Evolutionary conservation across 805 yeast genomes (phyloP).

Genomic region (Naumovozyma dairenensis): DNA sequence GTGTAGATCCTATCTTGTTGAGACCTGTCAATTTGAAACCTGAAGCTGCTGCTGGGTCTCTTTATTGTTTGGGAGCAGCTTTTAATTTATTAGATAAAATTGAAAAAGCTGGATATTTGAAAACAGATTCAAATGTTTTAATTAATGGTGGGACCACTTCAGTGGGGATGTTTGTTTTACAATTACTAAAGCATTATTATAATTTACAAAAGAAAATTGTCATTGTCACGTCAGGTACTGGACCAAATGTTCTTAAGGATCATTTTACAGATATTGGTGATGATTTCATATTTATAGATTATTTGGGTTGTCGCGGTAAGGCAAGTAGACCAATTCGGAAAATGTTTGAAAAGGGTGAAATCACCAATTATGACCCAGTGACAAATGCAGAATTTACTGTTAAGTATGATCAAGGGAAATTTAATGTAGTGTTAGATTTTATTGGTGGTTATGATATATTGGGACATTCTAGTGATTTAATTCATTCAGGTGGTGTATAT

Average conservation of each 20-base stretch:
- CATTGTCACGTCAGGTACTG: constrained; percentile 46
- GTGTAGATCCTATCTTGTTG: constrained; percentile 36
- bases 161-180: constrained; percentile 57
- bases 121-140: constrained; percentile 40
- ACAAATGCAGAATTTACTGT: constrained; percentile 18
- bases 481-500: constrained; percentile 44
- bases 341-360: constrained; percentile 28
- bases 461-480: constrained; percentile 31
- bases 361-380: constrained; percentile 26
- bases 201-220: constrained; percentile 43
- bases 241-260: constrained; percentile 34
- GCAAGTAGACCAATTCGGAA: constrained; percentile 24
- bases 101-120: constrained; percentile 20
- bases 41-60: constrained; percentile 55
- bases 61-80: constrained; percentile 58
- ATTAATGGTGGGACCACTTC: constrained; percentile 71
- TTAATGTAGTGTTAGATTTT: constrained; percentile 60
- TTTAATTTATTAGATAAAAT: constrained; percentile 32
- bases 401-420: constrained; percentile 35
- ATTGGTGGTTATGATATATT: constrained; percentile 57
- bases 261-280: constrained; percentile 33
- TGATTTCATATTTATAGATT: constrained; percentile 31
- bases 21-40: constrained; percentile 39
- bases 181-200: constrained; percentile 44
- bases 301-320: constrained; percentile 27